Base-by-base conservation (phyloP, 2,329 filamentous ascomycete species). In the Penicillium sp. region DNA sequence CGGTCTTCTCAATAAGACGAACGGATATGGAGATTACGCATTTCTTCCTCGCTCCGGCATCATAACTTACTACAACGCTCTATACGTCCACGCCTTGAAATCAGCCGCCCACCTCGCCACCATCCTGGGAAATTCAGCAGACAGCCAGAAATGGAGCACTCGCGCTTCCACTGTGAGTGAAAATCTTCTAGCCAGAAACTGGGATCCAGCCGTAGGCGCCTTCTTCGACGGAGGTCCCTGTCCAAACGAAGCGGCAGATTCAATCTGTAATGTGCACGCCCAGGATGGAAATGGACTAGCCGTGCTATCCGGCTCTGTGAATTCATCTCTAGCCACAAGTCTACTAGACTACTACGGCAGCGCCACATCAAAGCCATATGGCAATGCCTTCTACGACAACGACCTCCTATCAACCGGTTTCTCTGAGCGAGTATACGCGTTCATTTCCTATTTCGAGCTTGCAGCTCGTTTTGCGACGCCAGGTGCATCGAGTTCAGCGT, bases 371-470 rank as follows among this genome's bases (percentile, higher is more conserved):
- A 70, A 71, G 8, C 67, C 69, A 0, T 83, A 82, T 58, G 81
- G 81, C 2, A 83, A 83, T 61, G 72, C 81, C 1, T 83, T 83
- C 63, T 83, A 81, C 63, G 81, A 83, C 64, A 79, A 76, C 37
- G 77, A 73, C 44, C 63, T 71, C 3, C 65, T 81, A 5, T 62
- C 57, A 5, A 60, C 59, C 0, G 76, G 72, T 0, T 81, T 77
- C 62, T 74, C 74, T 2, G 66, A 78, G 50, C 74, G 80, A 13
- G 81, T 83, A 3, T 83, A 83, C 54, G 74, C 81, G 2, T 83
- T 83, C 59, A 76, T 80, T 19, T 83, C 81, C 2, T 83, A 81
- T 64, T 83, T 83, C 60, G 81, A 83, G 68, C 72, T 81, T 19
- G 73, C 76, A n/a, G 81, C 81, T 13, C 77, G 81, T 10, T 82